These are phyloP conservation scores for Beta macrorhiza DNA, from an alignment of 179 eudicot genomes.

Conservation along the genomic window DNA sequence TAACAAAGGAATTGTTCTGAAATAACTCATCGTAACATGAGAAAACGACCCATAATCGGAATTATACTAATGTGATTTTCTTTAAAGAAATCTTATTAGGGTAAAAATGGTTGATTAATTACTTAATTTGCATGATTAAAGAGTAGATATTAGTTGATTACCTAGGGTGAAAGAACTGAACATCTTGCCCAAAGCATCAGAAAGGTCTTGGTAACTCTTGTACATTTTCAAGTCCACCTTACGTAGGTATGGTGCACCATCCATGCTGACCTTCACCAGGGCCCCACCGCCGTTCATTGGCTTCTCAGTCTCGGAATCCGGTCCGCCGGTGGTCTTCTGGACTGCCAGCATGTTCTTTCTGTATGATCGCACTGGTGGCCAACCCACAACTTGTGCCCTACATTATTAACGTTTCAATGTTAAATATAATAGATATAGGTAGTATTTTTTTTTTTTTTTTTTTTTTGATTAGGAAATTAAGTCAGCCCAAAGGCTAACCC, in stretches of 20 bases:
- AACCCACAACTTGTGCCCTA: conserved; percentile 86
- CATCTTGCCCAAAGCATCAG: conserved; percentile 64
- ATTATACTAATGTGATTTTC: too few species aligned
- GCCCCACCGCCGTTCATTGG: conserved; percentile 24
- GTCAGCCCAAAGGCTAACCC: too few species aligned
- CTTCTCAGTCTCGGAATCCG: conserved; percentile 31
- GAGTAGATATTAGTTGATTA: conserved; percentile 1
- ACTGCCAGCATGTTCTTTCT: conserved; percentile 62
- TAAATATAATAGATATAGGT: not conserved
- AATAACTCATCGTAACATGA: too few species aligned
- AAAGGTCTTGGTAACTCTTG: conserved; percentile 59
- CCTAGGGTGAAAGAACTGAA: conserved; percentile 64
- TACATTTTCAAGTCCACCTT: conserved; percentile 60
- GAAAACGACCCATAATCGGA: too few species aligned
- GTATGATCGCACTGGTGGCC: conserved; percentile 85
- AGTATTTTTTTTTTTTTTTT: too few species aligned
- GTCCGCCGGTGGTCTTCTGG: conserved; percentile 36
- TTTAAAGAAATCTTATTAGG: not conserved
- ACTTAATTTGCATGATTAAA: not conserved
- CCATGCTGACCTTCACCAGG: conserved; percentile 66
- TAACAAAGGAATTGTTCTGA: too few species aligned
- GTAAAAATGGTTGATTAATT: not conserved
- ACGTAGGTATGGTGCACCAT: conserved; percentile 71
- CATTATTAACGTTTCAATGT: conserved; percentile 1
- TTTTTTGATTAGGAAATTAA: too few species aligned